Evolutionary conservation across 306 rosid genomes (phyloP), one percentile per base, ranked within the genome.

Genomic region (Cicer judaicum): DNA sequence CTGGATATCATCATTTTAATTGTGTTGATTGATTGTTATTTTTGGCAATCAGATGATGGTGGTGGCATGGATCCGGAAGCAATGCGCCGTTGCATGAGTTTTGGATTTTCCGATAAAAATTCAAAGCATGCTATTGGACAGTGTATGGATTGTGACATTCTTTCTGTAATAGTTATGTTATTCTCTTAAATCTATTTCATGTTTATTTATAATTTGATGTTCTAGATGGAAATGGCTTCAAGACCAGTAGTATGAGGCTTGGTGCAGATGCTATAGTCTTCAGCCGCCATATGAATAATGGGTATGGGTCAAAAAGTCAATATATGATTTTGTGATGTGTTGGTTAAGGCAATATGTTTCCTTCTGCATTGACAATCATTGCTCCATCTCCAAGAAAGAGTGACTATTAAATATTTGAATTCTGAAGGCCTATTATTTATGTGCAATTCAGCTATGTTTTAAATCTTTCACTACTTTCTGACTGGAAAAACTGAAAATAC

Each of bases 171-270:
- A 7, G 46, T 19, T 80, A 78, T 40, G 21, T 7, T 38, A 64
- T 75, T 79, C 36, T 71, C 7, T 61, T 39, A 65, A 24, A 5
- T 47, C 36, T 68, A 7, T 67, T 43, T 72, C 16, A 7, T 52
- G 76, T 79, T 85, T 68, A 76, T 84, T 83, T 60, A 82, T 53
- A 64, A 74, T 84, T 88, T 75, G 76, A 82, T 79, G 46, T 85
- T 80, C 73, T 85, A 94, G 99, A 94, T 87, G 99, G 99, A 81
- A 94, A 94, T 86, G 99, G 99, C 76, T 92, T 94, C 90, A 94
- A 94, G 82, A 94, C 99, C 61, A 90, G 99, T 72, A 94, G 81
- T 39, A 94, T 94, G 99, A 90, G 99, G 88, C 93, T 94, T 85
- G 97, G 99, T 76, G 95, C 91, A 12, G 98, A 94, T 87, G 97